phyloP scores from a whole-genome alignment of 805 yeast genomes.

The Candida awuae region DNA sequence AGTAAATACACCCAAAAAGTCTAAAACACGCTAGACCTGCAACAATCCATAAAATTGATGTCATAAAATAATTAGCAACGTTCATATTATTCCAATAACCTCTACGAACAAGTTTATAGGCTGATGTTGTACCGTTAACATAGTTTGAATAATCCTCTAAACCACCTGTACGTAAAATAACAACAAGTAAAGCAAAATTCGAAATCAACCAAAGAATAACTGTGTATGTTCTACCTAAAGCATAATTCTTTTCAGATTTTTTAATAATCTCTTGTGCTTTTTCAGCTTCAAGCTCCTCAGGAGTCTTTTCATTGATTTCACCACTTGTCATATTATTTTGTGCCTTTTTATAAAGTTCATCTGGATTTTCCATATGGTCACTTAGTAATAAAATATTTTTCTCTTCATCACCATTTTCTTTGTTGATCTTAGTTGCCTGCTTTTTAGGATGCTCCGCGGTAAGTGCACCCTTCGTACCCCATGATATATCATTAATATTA shows the following conservation, averaged over 20 bases:
- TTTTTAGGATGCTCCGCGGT: constrained; percentile 52
- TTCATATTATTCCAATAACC: constrained; percentile 14
- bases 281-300: constrained; percentile 36
- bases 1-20: constrained; percentile 62
- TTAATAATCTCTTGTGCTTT: constrained; percentile 9
- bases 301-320: constrained; percentile 36
- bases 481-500: constrained; percentile 88
- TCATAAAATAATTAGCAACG: constrained; percentile 47
- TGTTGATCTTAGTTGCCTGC: constrained; percentile 34
- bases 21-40: constrained; percentile 79
- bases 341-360: constrained; percentile 22
- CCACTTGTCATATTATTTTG: constrained; percentile 23
- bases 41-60: constrained; percentile 85
- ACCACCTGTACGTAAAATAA: constrained; percentile 81
- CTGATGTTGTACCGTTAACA: constrained; percentile 21
- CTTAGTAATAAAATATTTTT: constrained; percentile 21
- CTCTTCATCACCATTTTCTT: constrained; percentile 11
- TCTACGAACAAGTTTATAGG: constrained; percentile 26
- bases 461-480: constrained; percentile 92
- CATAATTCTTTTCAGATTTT: constrained; percentile 59
- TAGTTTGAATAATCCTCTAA: constrained; percentile 34
- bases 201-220: constrained; percentile 82
- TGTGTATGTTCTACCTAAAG: constrained; percentile 79
- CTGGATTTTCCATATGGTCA: constrained; percentile 27
- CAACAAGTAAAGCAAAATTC: constrained; percentile 69